Percentiles rank a stretch among this genome's conserved stretches.
These are phyloP conservation scores for Stentor roeselii DNA, from an alignment of 73 alveolate genomes.

Conservation along the genomic window DNA sequence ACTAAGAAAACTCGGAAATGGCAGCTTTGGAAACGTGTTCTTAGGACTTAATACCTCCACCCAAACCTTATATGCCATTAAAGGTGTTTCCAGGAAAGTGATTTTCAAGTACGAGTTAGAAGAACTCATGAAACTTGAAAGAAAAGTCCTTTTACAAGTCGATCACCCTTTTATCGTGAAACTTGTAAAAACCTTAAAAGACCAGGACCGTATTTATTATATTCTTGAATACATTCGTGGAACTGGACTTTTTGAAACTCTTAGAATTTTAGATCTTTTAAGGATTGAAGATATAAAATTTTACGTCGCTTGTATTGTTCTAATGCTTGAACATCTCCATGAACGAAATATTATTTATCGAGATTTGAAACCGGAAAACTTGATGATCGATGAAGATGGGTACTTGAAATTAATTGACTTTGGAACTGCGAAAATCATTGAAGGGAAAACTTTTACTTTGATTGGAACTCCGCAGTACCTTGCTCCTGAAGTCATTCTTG, in stretches of 20 bases:
- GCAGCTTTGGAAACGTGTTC: constrained; percentile 70
- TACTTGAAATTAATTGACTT: constrained; percentile 61
- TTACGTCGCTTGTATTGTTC: constrained; percentile 59
- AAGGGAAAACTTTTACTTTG: constrained; percentile 64
- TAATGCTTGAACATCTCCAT: constrained; percentile 72
- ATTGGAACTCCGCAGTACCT: constrained; percentile 72
- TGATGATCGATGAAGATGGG: constrained; percentile 65
- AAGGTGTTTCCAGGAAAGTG: constrained; percentile 30
- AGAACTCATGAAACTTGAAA: constrained; percentile 43
- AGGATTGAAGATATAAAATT: constrained; percentile 59
- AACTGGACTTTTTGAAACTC: constrained; percentile 50
- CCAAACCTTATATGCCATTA: constrained; percentile 64
- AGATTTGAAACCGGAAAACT: constrained; percentile 78
- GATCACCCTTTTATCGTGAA: constrained; percentile 86
- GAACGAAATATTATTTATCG: constrained; percentile 56
- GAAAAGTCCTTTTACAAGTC: constrained; percentile 47
- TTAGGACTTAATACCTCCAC: constrained; percentile 48
- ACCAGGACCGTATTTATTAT: constrained; percentile 52
- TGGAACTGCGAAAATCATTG: constrained; percentile 66
- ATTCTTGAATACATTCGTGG: constrained; percentile 71
- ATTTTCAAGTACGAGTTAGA: constrained; percentile 21
- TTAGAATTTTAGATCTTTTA: constrained; percentile 44
- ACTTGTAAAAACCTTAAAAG: constrained; percentile 68
- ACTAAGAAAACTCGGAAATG: constrained; percentile 58
- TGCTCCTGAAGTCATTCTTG: constrained; percentile 65